A percentile compares a stretch with the other conserved stretches of the same genome.
These are phyloP conservation scores for Hypsizygus marmoreus DNA, from an alignment of 768 basidiomycete genomes.

Conservation along the genomic window DNA sequence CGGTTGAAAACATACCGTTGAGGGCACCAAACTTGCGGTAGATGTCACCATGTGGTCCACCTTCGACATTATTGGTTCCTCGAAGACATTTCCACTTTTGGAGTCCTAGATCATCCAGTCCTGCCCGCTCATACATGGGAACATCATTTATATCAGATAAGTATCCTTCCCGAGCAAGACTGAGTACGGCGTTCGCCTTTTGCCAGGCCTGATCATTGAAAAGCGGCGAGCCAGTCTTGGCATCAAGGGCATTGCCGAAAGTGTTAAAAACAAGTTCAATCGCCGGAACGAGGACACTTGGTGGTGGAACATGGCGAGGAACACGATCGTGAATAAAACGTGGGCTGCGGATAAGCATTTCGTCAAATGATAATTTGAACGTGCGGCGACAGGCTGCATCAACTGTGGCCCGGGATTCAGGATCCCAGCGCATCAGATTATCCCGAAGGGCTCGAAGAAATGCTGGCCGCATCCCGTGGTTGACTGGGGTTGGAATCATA, in stretches of 20 bases:
- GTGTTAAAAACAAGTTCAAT: slow-evolving; percentile 20
- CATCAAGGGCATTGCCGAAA: slow-evolving; percentile 21
- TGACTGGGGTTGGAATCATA: slow-evolving; percentile 14
- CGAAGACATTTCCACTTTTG: slow-evolving; percentile 17
- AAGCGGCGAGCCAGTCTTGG: slow-evolving; percentile 15
- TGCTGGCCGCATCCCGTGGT: slow-evolving; percentile 19
- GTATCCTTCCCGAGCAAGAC: slow-evolving; percentile 21
- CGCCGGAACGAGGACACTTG: slow-evolving; percentile 20
- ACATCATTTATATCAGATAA: slow-evolving; percentile 20
- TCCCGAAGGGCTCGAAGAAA: slow-evolving; percentile 23
- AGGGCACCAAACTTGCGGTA: slow-evolving; percentile 19
- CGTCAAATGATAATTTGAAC: too few species aligned
- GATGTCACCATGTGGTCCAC: slow-evolving; percentile 24
- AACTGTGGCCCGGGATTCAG: slow-evolving; percentile 10
- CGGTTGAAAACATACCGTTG: slow-evolving; percentile 2
- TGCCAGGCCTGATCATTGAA: slow-evolving; percentile 13
- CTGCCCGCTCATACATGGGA: slow-evolving; percentile 19
- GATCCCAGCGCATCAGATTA: slow-evolving; percentile 26
- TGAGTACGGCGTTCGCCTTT: slow-evolving; percentile 21
- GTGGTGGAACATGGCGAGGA: slow-evolving; percentile 20
- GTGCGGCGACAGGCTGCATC: slow-evolving; percentile 16
- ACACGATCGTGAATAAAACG: slow-evolving; percentile 15
- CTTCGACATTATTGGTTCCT: slow-evolving; percentile 23
- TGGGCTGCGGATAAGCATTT: slow-evolving; percentile 22
- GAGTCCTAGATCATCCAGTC: slow-evolving; percentile 19